Evolutionary conservation across 257 asterid species (phyloP), one percentile per base, ranked within the genome.

Genomic region (Forsythia viridissima): DNA sequence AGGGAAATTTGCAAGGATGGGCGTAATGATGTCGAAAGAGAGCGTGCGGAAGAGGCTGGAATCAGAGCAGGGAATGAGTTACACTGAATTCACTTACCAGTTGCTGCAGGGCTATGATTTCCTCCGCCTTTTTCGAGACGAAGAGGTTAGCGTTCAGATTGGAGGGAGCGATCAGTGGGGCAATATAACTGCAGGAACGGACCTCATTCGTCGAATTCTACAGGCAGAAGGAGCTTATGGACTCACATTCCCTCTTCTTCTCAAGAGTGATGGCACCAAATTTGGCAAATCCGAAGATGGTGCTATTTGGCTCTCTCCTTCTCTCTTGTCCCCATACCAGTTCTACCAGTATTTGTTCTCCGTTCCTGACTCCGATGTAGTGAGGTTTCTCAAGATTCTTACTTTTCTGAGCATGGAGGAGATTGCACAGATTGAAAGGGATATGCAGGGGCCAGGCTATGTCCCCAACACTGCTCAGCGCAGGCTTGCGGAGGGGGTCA

Each of bases 151-250:
- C 61, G 96, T 94, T 51, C 98, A 94, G 83, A 86, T 93, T 59
- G 98, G 98, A 2, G 98, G 98, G 38, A 91, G 96, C 73, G 98
- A 94, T 82, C 98, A 94, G 77, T 93, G 99, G 99, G 99, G 99
- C 34, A 94, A 94, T 76, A 90, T 94, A 48, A 94, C 97, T 1
- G 94, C 96, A 0, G 99, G 99, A 38, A 94, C 99, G 0, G 99
- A 94, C 21, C 97, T 94, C 12, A 92, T 94, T 69, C 94, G 98
- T 30, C 83, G 86, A 66, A 86, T 92, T 77, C 89, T 93, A 12
- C 88, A 84, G 39, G 83, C 83, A 2, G 92, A 86, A 8, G 89
- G 89, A 44, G 88, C 89, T 1, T 90, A 86, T 75, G 98, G 98
- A 39, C 84, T 94, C 79, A 94, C 98, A 24, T 94, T 93, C 76